phyloP scores from a whole-genome alignment of 2,329 filamentous ascomycete species.

The Scolecobasidium constrictum region DNA sequence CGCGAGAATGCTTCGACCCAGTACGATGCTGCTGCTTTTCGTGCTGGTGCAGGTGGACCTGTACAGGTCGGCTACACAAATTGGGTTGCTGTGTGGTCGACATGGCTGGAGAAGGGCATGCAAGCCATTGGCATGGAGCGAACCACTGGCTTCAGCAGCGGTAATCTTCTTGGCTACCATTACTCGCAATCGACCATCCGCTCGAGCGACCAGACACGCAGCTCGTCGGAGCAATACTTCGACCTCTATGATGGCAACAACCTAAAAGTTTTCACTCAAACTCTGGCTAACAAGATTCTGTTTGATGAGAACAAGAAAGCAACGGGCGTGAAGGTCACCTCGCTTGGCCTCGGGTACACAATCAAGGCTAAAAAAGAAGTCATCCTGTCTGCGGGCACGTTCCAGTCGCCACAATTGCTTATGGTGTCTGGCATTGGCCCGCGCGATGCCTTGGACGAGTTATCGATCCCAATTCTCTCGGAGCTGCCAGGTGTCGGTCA shows the following conservation, averaged over 20 bases:
- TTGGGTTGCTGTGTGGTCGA: slow-evolving; percentile 3
- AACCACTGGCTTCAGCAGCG: slow-evolving; percentile 2
- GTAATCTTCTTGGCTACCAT: slow-evolving; percentile 3
- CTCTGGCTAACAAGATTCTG: slow-evolving; percentile 7
- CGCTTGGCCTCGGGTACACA: slow-evolving; percentile 27
- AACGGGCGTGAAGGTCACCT: slow-evolving; percentile 1
- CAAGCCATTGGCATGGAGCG: slow-evolving; percentile 1
- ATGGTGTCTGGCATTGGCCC: slow-evolving; percentile 42
- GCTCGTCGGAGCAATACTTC: slow-evolving; percentile 3
- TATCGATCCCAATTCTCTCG: slow-evolving; percentile 17
- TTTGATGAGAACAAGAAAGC: slow-evolving; percentile 7
- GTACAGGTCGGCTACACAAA: slow-evolving; percentile 7
- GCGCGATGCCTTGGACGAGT: slow-evolving; percentile 23
- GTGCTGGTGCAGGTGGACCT: slow-evolving; percentile 1
- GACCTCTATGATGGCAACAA: slow-evolving; percentile 1
- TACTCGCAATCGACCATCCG: background rate
- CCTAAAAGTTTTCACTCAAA: slow-evolving; percentile 6
- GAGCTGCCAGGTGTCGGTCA: slow-evolving; percentile 20
- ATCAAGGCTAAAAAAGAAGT: slow-evolving; percentile 34
- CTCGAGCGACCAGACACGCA: slow-evolving; percentile 4
- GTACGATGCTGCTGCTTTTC: slow-evolving; percentile 10
- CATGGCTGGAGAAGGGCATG: slow-evolving; percentile 6
- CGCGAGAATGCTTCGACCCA: slow-evolving; percentile 17
- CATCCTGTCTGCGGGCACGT: slow-evolving; percentile 40
- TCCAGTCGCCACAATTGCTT: slow-evolving; percentile 44